Evolutionary conservation across 768 basidiomycete species (phyloP), one percentile per base, ranked within the genome.

Genomic region (Lactifluus volemus): DNA sequence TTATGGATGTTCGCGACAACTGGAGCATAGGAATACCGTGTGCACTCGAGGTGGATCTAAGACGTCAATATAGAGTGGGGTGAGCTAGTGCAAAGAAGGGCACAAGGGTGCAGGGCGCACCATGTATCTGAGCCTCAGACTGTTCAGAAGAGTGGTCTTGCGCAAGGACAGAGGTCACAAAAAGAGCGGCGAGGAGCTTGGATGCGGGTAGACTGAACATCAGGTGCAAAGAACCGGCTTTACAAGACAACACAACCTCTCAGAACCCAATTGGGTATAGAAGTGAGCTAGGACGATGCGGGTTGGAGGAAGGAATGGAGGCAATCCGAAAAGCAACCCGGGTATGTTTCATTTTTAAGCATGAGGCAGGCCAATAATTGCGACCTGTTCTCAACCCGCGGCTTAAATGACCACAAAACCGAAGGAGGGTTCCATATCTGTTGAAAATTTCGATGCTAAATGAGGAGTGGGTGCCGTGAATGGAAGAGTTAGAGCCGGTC

Each of bases 31-130:
- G 30, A 51, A 56, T 66, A 66, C 3, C 53, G 30, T 3, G 63
- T 58, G 53, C 65, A 66, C 21, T 64, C 65, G 3, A 9, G 12
- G 38, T n/a, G 63, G 59, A 29, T 66, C 65, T 65, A 39, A 0
- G 38, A 25, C 0, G 42, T 4, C 17, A 45, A 12, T 14, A 25
- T 12, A 11, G 14, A 15, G 34, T 11, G 53, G 29, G 8, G 29
- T 32, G 17, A 25, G 49, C 3, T 14, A 15, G n/a, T 49, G 19
- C 0, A n/a, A 19, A 25, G 25, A 30, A 5, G 7, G 19, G 4
- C 5, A 34, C 19, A 14, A 12, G 47, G 47, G 4, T 29, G 34
- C 12, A 15, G 36, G 4, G 25, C 57, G 39, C 19, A 64, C 65
- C 65, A 2, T 25, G 29, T 10, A 64, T 64, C 29, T 64, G 36